These are phyloP conservation scores for Talaromyces verruculosus DNA, from an alignment of 2,329 filamentous ascomycete genomes.

Conservation along the genomic window DNA sequence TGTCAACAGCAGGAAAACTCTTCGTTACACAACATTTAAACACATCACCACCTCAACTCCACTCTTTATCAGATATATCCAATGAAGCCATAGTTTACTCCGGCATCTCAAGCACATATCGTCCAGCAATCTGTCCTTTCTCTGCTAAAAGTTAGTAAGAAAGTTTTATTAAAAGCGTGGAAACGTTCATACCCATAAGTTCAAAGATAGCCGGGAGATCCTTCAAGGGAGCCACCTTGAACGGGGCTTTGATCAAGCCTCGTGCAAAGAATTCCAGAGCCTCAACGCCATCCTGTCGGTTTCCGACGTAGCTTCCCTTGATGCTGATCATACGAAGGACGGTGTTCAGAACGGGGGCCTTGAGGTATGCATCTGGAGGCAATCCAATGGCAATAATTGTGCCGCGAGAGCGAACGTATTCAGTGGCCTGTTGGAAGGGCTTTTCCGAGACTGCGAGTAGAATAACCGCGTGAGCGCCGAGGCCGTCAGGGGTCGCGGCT, in stretches of 20 bases:
- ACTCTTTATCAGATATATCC: too few relatives aligned
- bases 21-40: slow-evolving; percentile 1
- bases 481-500: slow-evolving; percentile 72
- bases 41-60: not conserved
- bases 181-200: slow-evolving; percentile 55
- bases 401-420: slow-evolving; percentile 80
- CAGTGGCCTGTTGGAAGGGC: slow-evolving; percentile 92
- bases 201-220: slow-evolving; percentile 78
- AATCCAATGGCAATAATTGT: slow-evolving; percentile 86
- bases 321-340: slow-evolving; percentile 90
- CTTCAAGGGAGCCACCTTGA: slow-evolving; percentile 78
- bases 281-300: slow-evolving; percentile 82
- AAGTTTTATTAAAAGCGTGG: not conserved
- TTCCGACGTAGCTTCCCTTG: slow-evolving; percentile 91
- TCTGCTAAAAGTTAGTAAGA: slow-evolving; percentile 31
- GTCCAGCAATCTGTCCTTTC: slow-evolving; percentile 44
- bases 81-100: slow-evolving; percentile 27
- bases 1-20: not conserved
- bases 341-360: slow-evolving; percentile 83
- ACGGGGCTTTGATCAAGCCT: slow-evolving; percentile 82
- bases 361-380: slow-evolving; percentile 74
- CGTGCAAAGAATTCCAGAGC: slow-evolving; percentile 85
- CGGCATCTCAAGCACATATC: slow-evolving; percentile 47
- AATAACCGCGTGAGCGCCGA: slow-evolving; percentile 83
- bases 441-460: slow-evolving; percentile 83